A percentile compares a stretch with the other conserved stretches of the same genome.
Evolutionary conservation across 129 eudicot genomes (phyloP).

Genomic region (Helianthus tuberosus): DNA sequence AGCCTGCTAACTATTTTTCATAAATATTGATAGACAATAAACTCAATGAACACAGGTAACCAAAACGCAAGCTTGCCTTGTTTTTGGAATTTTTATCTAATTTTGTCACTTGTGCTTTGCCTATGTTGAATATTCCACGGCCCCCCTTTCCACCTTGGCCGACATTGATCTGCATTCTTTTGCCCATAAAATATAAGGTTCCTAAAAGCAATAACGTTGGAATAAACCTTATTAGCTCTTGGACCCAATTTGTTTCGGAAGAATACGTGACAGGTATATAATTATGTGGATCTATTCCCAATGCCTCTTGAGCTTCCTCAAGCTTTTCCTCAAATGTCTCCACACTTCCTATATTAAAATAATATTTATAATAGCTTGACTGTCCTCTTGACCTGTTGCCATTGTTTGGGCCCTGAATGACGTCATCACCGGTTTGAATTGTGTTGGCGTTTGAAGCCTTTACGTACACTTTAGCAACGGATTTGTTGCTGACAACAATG

Average conservation of each 20-base stretch:
- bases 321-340: slow-evolving; percentile 77
- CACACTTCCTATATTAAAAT: slow-evolving; percentile 68
- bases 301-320: slow-evolving; percentile 75
- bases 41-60: neutral
- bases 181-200: slow-evolving; percentile 44
- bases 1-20: neutral
- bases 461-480: slow-evolving; percentile 68
- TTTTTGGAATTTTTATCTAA: slow-evolving; percentile 76
- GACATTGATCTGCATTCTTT: slow-evolving; percentile 54
- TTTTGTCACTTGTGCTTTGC: slow-evolving; percentile 70
- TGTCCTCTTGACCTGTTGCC: slow-evolving; percentile 30
- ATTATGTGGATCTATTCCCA: slow-evolving; percentile 68
- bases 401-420: slow-evolving; percentile 31
- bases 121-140: slow-evolving; percentile 67
- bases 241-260: slow-evolving; percentile 52
- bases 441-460: slow-evolving; percentile 34
- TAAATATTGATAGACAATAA: neutral
- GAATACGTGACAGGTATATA: slow-evolving; percentile 69
- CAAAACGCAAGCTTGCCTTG: slow-evolving; percentile 40
- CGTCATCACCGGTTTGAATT: slow-evolving; percentile 29
- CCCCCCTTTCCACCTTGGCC: slow-evolving; percentile 73
- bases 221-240: slow-evolving; percentile 43
- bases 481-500: slow-evolving; percentile 59
- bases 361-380: slow-evolving; percentile 45
- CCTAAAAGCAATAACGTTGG: slow-evolving; percentile 56